phyloP scores from a whole-genome alignment of 331 rosid species.

The Pyracantha coccinea region DNA sequence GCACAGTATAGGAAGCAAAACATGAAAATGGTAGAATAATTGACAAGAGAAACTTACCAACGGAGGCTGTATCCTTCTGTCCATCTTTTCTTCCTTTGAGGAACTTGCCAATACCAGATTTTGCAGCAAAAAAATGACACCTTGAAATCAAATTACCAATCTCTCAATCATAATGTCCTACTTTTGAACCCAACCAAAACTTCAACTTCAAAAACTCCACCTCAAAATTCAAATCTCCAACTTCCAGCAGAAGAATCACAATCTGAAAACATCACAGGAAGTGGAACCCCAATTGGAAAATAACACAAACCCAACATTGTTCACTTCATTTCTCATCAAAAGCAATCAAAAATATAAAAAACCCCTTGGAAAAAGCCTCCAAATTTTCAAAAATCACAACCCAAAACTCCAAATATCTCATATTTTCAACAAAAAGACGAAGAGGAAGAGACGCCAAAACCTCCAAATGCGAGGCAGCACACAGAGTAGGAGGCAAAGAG shows the following conservation, averaged over 20 bases:
- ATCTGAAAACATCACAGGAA: slow-evolving; percentile 7
- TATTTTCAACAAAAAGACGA: slow-evolving; percentile 14
- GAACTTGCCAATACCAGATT: slow-evolving; percentile 26
- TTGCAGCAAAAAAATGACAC: slow-evolving; percentile 4
- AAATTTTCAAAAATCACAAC: slow-evolving; percentile 11
- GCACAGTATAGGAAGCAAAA: background rate
- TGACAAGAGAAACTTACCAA: slow-evolving; percentile 48
- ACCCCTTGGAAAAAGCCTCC: slow-evolving; percentile 19
- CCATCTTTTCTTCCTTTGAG: slow-evolving; percentile 39
- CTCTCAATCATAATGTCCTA: slow-evolving; percentile 39
- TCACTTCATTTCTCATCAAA: slow-evolving; percentile 21
- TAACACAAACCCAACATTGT: slow-evolving; percentile 13
- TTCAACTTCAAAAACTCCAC: slow-evolving; percentile 14
- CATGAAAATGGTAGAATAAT: background rate
- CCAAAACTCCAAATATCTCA: slow-evolving; percentile 26
- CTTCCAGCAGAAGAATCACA: slow-evolving; percentile 13
- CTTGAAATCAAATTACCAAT: slow-evolving; percentile 1
- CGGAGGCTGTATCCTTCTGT: slow-evolving; percentile 94
- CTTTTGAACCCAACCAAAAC: slow-evolving; percentile 5
- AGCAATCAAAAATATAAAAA: slow-evolving; percentile 29
- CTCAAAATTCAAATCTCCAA: background rate
- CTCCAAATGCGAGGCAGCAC: slow-evolving; percentile 50
- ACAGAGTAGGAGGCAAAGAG: slow-evolving; percentile 44
- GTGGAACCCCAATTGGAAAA: slow-evolving; percentile 19
- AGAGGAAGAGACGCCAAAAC: slow-evolving; percentile 5